These are phyloP conservation scores for Wallacemonas sp. DNA, from an alignment of 208 protist species.

Conservation along the genomic window DNA sequence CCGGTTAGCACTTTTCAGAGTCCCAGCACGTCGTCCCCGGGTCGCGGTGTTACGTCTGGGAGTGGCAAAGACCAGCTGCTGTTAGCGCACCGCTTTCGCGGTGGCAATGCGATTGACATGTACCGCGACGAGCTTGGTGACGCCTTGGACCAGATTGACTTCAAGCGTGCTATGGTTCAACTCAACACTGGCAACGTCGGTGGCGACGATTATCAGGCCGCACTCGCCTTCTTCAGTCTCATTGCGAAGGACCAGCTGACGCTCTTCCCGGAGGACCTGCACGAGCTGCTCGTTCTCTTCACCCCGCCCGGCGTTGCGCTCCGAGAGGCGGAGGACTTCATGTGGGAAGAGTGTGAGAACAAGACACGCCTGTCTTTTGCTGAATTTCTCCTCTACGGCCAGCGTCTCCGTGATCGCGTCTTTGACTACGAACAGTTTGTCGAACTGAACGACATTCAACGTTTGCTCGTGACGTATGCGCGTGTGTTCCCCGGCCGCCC, in stretches of 20 bases:
- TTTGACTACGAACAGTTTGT: slow-evolving; percentile 55
- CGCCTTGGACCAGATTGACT: slow-evolving; percentile 23
- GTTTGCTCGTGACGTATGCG: slow-evolving; percentile 42
- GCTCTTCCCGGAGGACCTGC: slow-evolving; percentile 50
- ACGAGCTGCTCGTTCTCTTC: slow-evolving; percentile 61
- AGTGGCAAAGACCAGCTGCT: not conserved
- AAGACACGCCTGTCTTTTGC: slow-evolving; percentile 47
- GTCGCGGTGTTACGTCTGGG: too few relatives aligned
- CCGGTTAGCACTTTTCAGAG: not conserved
- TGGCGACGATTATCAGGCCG: slow-evolving; percentile 14
- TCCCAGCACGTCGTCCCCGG: not conserved
- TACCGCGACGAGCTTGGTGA: slow-evolving; percentile 17
- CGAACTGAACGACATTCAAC: slow-evolving; percentile 36
- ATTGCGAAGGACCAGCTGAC: slow-evolving; percentile 42
- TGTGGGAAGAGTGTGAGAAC: slow-evolving; percentile 65
- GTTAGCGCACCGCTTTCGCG: slow-evolving; percentile 1
- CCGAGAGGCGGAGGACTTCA: slow-evolving; percentile 66
- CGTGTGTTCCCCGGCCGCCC: slow-evolving; percentile 39
- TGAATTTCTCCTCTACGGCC: slow-evolving; percentile 60
- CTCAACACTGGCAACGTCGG: slow-evolving; percentile 5
- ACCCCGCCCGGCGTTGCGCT: slow-evolving; percentile 50
- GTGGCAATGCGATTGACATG: not conserved
- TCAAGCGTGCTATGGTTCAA: slow-evolving; percentile 17
- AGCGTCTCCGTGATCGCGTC: slow-evolving; percentile 43
- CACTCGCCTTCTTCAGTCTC: slow-evolving; percentile 37